phyloP scores from a whole-genome alignment of 768 basidiomycete species.

The Agrocybe pediades region DNA sequence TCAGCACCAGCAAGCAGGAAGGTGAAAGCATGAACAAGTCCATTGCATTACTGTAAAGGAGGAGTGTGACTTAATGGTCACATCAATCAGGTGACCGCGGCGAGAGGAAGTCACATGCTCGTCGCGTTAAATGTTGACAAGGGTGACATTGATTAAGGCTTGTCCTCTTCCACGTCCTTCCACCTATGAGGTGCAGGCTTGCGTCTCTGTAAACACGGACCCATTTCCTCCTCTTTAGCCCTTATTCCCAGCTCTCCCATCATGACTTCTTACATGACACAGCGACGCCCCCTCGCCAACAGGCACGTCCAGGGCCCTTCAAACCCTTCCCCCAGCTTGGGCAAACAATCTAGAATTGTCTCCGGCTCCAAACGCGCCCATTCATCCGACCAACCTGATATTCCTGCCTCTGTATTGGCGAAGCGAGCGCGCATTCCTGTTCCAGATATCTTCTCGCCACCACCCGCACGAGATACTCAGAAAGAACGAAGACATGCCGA shows the following conservation, averaged over 20 bases:
- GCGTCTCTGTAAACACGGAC: background rate
- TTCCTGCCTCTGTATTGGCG: background rate
- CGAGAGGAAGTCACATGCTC: constrained; percentile 18
- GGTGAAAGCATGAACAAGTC: constrained; percentile 25
- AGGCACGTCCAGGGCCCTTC: constrained; percentile 18
- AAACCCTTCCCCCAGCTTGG: constrained; percentile 13
- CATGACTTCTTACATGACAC: constrained; percentile 19
- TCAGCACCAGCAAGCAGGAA: constrained; percentile 35
- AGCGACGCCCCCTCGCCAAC: constrained; percentile 21
- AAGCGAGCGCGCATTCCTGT: constrained; percentile 23
- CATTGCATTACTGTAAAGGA: too few species aligned
- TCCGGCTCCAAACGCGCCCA: constrained; percentile 29
- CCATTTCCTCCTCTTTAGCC: constrained; percentile 2
- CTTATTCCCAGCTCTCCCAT: constrained; percentile 16
- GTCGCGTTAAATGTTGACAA: constrained; percentile 20
- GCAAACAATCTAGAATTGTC: constrained; percentile 15
- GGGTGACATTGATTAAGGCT: constrained; percentile 3
- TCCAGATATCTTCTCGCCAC: background rate
- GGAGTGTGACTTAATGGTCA: constrained; percentile 14
- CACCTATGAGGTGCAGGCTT: background rate
- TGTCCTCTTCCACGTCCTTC: background rate
- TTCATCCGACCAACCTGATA: constrained; percentile 26
- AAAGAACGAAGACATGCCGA: constrained; percentile 49
- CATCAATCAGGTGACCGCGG: constrained; percentile 29
- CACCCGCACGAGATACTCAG: constrained; percentile 5